Base-by-base conservation (phyloP, 805 yeast species). In the Sugiyamaella valdiviana region DNA sequence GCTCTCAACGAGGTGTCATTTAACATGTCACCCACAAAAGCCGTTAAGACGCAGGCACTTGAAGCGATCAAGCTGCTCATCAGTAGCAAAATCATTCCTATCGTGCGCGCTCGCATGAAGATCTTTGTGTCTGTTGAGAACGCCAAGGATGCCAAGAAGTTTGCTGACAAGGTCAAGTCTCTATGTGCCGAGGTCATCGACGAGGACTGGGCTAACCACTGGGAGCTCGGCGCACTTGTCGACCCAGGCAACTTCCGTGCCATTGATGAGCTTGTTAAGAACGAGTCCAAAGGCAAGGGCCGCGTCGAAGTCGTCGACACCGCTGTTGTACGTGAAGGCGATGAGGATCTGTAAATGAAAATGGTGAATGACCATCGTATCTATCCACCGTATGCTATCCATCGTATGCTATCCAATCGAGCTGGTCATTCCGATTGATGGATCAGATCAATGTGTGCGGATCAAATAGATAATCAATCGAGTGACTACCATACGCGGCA, bases 21-120 rank as follows among this genome's bases (percentile, higher is more conserved):
- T 65, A 89, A 88, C 63, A 76, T 86, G 55, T 79, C 79, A 16
- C 75, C 90, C 19, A 77, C 76, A 44, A 84, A 83, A 56, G 76
- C 86, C 5, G 85, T 95, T 23, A 93, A 93, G 66, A 74, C 77
- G 10, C 96, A 89, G 64, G 97, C 98, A 0, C 68, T 93, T 41
- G 98, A 93, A 48, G 96, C 95, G 2, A 90, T 93, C 55, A 85
- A 79, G 61, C 63, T 84, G 44, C 70, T 93, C 44, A 82, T 86
- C 2, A 77, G 81, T 26, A 77, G 79, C 55, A 98, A 93, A 65
- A 71, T 89, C 26, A 83, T 93, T 22, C 98, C 98, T 7, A 90
- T 93, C 49, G 95, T 88, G 0, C 75, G 99, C 56, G 98, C 98
- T 0, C 83, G 83, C 59, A 93, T 93, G 99, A 82, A 87, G 66